Evolutionary conservation across 208 protist species (phyloP), one percentile per base, ranked within the genome.

Genomic region (Leishmania braziliensis): DNA sequence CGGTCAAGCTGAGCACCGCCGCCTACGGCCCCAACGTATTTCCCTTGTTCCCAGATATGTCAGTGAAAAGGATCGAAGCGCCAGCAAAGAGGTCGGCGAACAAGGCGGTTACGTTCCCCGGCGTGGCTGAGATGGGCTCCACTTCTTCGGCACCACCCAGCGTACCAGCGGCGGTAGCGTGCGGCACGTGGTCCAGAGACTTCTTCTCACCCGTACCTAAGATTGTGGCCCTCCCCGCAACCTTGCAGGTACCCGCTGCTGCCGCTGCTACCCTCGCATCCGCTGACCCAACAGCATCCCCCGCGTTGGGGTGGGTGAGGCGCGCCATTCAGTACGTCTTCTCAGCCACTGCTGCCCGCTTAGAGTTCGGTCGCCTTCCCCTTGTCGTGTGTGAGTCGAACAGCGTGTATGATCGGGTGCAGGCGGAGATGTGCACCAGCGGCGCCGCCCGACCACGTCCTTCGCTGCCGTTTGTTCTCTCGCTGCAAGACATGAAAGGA

Each of bases 31-130:
- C 58, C 6, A 26, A 82, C 66, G 33, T 85, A 8, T 77, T 87
- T 46, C 80, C 84, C 2, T 75, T 90, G 4, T 90, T 90, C 69
- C 68, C 51, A 12, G 23, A 71, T 9, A 71, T 10, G 29, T 48
- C 66, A 23, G 33, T 39, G 66, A 71, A 48, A 29, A 51, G 36
- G 66, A 46, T 71, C n/a, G 66, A 71, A 29, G 29, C 18, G 18
- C 9, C 66, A 29, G 36, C 33, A 10, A 3, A 20, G 36, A 48
- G n/a, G 33, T 50, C 66, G 33, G 29, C 66, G 14, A 29, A 10
- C n/a, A 3, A 23, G n/a, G 6, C 62, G n/a, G 66, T 20, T 20
- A 5, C 39, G 29, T 33, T 23, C 5, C 66, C 66, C 29, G 14
- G 5, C 29, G 18, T 29, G 33, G n/a, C 66, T 23, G 66, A 10